Evolutionary conservation across 345 rosid genomes (phyloP), one percentile per base, ranked within the genome.

Genomic region (Citrus hindsii): DNA sequence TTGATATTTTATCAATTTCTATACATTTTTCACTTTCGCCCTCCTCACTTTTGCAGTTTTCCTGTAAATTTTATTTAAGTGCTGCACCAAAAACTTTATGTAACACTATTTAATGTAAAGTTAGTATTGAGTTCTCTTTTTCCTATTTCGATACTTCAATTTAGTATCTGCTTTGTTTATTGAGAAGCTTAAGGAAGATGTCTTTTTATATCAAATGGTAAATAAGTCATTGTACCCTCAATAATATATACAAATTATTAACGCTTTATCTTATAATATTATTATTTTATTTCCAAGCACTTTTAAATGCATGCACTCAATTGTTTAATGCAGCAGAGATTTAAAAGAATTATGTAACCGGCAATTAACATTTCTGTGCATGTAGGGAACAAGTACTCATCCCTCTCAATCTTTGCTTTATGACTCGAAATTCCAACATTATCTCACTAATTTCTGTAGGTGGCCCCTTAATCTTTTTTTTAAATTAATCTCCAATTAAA

Each of bases 341-440:
- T 69, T 74, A 40, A 27, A 37, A 40, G 24, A 28, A 62, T 28
- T 75, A 6, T 32, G 22, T 42, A 75, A 75, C 59, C 21, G 12
- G 12, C 28, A 63, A 28, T 27, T n/a, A 16, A 42, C 25, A 72
- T 40, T 66, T 61, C 69, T 79, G 71, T 71, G 70, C 65, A 71
- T 25, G 30, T 28, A 70, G 84, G 84, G 72, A 83, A 79, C 79
- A 80, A 12, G 51, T 69, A 21, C 83, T 75, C 56, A 83, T 60
- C 46, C 21, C 67, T 46, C 58, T 55, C 10, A 22, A 21, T 22
- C 55, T 42, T 60, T 35, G 14, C 30, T 60, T 56, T n/a, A 33
- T 75, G 85, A 69, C 80, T 35, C 67, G 8, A 62, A 83, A 85
- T 83, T 82, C 84, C 86, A 82, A 79, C 85, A 69, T 56, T 79